Evolutionary conservation across 1,139 yeast species (phyloP).

Genomic region (Hyphopichia buzzinii): DNA sequence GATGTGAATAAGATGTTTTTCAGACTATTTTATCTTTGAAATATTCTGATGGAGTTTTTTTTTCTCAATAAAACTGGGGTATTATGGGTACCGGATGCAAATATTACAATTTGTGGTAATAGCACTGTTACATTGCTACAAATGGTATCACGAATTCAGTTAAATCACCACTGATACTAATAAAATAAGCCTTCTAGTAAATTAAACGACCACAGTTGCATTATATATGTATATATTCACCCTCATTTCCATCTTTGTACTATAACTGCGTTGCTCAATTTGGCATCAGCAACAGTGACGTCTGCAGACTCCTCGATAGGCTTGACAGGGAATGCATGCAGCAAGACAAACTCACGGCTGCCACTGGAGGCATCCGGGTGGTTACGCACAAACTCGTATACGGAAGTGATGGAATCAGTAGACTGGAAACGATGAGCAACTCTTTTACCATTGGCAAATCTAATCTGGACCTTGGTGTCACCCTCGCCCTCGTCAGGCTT

Average conservation of each 20-base stretch:
- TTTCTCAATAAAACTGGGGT: no score
- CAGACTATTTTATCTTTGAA: no score
- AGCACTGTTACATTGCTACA: no score
- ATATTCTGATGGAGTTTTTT: no score
- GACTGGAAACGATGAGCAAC: constrained; percentile 64
- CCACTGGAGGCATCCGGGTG: constrained; percentile 40
- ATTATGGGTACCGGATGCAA: no score
- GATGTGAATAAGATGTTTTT: no score
- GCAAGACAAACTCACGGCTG: constrained; percentile 59
- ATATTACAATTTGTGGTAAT: no score
- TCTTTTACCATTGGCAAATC: constrained; percentile 81
- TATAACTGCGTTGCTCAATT: constrained; percentile 79
- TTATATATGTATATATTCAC: background rate
- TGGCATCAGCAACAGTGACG: constrained; percentile 67
- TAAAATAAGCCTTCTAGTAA: background rate
- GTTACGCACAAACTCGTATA: constrained; percentile 65
- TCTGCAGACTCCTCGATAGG: constrained; percentile 56
- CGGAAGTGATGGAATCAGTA: constrained; percentile 60
- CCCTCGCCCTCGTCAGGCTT: constrained; percentile 46
- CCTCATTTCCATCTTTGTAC: constrained; percentile 70
- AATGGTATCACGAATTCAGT: no score
- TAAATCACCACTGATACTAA: background rate
- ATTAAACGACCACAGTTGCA: background rate
- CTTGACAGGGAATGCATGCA: constrained; percentile 82
- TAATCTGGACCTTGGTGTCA: constrained; percentile 75